These are phyloP conservation scores for Prorocentrum cordatum DNA, from an alignment of 169 alveolate genomes.

Conservation along the genomic window DNA sequence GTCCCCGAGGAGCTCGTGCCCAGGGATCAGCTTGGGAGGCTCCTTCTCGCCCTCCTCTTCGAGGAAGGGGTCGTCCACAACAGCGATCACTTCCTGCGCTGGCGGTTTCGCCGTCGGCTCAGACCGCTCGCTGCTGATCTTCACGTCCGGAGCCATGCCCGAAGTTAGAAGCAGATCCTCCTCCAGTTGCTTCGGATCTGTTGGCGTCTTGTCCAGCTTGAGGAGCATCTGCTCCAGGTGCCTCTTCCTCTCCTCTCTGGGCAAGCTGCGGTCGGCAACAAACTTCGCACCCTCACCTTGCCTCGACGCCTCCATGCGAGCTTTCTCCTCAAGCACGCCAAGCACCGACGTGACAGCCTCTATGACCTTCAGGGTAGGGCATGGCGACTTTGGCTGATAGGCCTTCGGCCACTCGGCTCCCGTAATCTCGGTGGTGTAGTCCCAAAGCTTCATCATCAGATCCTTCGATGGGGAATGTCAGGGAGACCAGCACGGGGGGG, in stretches of 20 bases:
- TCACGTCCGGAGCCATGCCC: no score
- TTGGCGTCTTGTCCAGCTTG: constrained; percentile 26
- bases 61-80: no score
- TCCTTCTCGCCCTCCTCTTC: no score
- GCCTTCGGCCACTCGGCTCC: constrained; percentile 46
- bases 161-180: no score
- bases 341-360: constrained; percentile 22
- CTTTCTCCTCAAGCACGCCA: constrained; percentile 33
- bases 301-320: constrained; percentile 27
- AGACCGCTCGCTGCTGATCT: no score
- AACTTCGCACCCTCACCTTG: constrained; percentile 32
- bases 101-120: no score
- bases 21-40: constrained; percentile 19
- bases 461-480: no score
- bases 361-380: constrained; percentile 26
- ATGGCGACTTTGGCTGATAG: constrained; percentile 43
- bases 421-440: constrained; percentile 19
- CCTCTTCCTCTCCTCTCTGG: background rate
- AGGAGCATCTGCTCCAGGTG: constrained; percentile 21
- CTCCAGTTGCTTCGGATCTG: constrained; percentile 9
- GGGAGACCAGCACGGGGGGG: no score
- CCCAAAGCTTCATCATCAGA: constrained; percentile 35
- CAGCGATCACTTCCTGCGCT: no score
- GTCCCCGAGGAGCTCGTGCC: constrained; percentile 37
- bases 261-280: constrained; percentile 22